Evolutionary conservation across 805 yeast species (phyloP).

Genomic region (Saturnispora dispora): DNA sequence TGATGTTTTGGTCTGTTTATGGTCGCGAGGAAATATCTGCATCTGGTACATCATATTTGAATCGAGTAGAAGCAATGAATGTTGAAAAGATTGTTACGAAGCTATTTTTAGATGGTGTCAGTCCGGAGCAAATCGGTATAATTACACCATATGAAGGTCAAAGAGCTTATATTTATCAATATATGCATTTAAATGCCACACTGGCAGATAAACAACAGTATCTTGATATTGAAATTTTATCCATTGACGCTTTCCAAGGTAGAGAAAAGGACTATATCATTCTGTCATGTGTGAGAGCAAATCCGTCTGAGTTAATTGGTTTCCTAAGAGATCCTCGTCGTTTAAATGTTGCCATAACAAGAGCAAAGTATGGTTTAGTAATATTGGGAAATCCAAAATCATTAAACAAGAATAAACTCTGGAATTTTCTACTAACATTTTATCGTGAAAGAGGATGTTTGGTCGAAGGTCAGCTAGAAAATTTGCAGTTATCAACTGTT

Average conservation of each 20-base stretch:
- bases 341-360: slow-evolving; percentile 79
- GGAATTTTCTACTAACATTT: slow-evolving; percentile 72
- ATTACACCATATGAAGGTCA: slow-evolving; percentile 95
- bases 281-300: slow-evolving; percentile 53
- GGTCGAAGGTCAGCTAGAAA: slow-evolving; percentile 83
- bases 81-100: slow-evolving; percentile 70
- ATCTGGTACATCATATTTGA: slow-evolving; percentile 72
- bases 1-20: slow-evolving; percentile 90
- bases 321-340: slow-evolving; percentile 80
- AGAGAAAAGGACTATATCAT: slow-evolving; percentile 46
- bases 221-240: slow-evolving; percentile 72
- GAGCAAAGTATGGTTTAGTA: slow-evolving; percentile 76
- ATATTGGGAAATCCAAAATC: slow-evolving; percentile 81
- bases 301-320: slow-evolving; percentile 66
- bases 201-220: slow-evolving; percentile 53
- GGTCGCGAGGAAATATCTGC: slow-evolving; percentile 85
- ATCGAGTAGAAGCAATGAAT: slow-evolving; percentile 83
- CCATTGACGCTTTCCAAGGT: slow-evolving; percentile 60
- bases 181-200: slow-evolving; percentile 65
- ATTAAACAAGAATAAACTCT: slow-evolving; percentile 56
- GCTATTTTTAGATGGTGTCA: slow-evolving; percentile 67
- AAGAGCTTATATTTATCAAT: slow-evolving; percentile 69
- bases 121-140: slow-evolving; percentile 79
- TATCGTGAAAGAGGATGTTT: slow-evolving; percentile 78
- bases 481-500: slow-evolving; percentile 62